Conservation (phyloP, 2,329 filamentous ascomycete genomes). For the Fusarium coicis region DNA sequence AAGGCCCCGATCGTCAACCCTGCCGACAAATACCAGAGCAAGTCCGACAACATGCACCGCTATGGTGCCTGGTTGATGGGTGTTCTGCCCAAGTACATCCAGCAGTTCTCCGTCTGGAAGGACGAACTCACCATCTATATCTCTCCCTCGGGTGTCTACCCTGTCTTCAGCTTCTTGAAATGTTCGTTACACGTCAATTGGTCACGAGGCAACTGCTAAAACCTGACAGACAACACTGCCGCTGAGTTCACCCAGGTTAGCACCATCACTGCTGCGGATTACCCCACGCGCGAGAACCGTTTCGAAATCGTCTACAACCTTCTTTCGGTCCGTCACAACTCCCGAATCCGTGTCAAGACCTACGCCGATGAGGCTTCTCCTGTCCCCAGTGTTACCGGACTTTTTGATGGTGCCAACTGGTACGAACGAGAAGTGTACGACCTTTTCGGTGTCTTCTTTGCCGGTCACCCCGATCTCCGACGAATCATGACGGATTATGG, state of each 20-base stretch:
- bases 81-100: conserved; percentile 95
- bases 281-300: conserved; percentile 91
- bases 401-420: conserved; percentile 98
- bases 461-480: conserved; percentile 92
- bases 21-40: conserved; percentile 89
- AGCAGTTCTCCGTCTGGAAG: conserved; percentile 99
- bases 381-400: conserved; percentile 84
- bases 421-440: conserved; percentile 99
- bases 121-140: conserved; percentile 97
- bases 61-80: conserved; percentile 98
- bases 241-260: conserved; percentile 96
- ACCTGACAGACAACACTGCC: conserved; percentile 81
- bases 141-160: conserved; percentile 85
- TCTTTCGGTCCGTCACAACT: conserved; percentile 94
- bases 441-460: conserved; percentile 96
- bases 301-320: conserved; percentile 99
- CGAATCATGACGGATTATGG: conserved; percentile 99
- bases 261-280: conserved; percentile 94
- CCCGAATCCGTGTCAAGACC: conserved; percentile 96
- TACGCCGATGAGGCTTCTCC: conserved; percentile 97
- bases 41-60: conserved; percentile 87
- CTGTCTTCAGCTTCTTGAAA: conserved; percentile 94
- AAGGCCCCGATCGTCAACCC: conserved; percentile 88
- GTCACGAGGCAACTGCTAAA: conserved; percentile 12
- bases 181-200: conserved; percentile 54